Percentiles rank a stretch among this genome's conserved stretches.
phyloP scores from a whole-genome alignment of 164 flowering plant genomes.

The Berberis thunbergii region DNA sequence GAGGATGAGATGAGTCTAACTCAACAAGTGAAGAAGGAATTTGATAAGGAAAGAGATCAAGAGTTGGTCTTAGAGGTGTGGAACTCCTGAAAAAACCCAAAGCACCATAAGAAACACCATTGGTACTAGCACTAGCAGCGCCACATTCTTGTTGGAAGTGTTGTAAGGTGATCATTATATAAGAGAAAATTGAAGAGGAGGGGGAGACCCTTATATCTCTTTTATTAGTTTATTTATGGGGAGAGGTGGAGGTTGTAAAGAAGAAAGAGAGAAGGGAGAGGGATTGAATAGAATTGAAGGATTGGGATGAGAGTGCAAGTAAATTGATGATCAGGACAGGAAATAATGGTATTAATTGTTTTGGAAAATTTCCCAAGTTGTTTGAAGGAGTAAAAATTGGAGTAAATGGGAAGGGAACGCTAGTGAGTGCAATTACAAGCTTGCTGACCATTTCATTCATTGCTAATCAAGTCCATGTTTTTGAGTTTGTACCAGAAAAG shows the following conservation, averaged over 20 bases:
- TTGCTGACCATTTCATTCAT: too few relatives aligned
- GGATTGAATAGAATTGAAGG: conserved; percentile 3
- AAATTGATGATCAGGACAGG: not conserved
- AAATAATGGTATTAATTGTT: conserved; percentile 1
- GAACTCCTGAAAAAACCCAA: not conserved
- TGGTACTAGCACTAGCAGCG: not conserved
- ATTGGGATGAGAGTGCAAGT: not conserved
- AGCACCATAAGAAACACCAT: not conserved
- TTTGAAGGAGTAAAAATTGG: not conserved
- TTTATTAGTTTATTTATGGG: not conserved
- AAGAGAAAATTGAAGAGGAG: not conserved
- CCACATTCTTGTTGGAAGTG: not conserved
- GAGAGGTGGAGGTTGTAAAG: not conserved
- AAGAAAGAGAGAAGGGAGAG: not conserved
- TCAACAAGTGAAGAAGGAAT: not conserved
- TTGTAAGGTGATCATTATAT: not conserved
- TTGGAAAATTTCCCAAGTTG: not conserved
- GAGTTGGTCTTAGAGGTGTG: not conserved
- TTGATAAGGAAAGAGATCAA: not conserved
- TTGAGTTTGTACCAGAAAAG: too few relatives aligned
- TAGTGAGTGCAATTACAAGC: too few relatives aligned
- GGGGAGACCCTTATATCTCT: not conserved
- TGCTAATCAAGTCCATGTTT: too few relatives aligned
- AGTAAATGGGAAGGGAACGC: not conserved
- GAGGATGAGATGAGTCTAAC: not conserved